These are phyloP conservation scores for Fusarium protoensiforme DNA, from an alignment of 2,329 filamentous ascomycete genomes.

Conservation along the genomic window DNA sequence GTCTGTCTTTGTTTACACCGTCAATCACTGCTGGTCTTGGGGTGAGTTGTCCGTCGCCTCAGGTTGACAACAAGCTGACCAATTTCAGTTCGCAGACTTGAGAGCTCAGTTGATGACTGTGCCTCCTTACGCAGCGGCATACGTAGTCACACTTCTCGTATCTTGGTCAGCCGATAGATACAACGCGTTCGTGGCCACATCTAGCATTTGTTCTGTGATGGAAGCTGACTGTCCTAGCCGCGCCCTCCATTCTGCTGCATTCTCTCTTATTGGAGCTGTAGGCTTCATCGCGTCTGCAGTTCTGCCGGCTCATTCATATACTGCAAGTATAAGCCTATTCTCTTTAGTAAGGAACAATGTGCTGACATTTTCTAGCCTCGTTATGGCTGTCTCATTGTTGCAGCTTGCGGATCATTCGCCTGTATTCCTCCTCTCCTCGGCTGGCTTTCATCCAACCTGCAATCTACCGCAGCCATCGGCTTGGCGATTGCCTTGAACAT, in stretches of 20 bases:
- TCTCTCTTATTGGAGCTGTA: slow-evolving; percentile 57
- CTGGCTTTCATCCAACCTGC: slow-evolving; percentile 74
- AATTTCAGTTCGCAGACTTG: slow-evolving; percentile 45
- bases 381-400: slow-evolving; percentile 75
- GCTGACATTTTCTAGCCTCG: slow-evolving; percentile 49
- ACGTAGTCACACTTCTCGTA: slow-evolving; percentile 50
- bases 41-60: slow-evolving; percentile 33
- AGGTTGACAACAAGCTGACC: background rate
- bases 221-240: slow-evolving; percentile 34
- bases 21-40: slow-evolving; percentile 64
- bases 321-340: background rate
- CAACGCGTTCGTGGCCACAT: slow-evolving; percentile 51
- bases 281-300: slow-evolving; percentile 69
- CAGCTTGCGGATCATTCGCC: slow-evolving; percentile 70
- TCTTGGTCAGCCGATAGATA: slow-evolving; percentile 70
- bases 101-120: slow-evolving; percentile 71
- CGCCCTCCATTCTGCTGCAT: slow-evolving; percentile 53
- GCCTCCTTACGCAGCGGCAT: slow-evolving; percentile 69
- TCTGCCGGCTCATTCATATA: slow-evolving; percentile 66
- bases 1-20: slow-evolving; percentile 68
- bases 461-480: slow-evolving; percentile 69
- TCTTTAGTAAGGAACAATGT: rapidly evolving
- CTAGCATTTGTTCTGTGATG: rapidly evolving
- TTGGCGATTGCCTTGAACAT: slow-evolving; percentile 76
- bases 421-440: slow-evolving; percentile 74